These are phyloP conservation scores for Blumeria hordei DNA, from an alignment of 2,329 filamentous ascomycete genomes.

Conservation along the genomic window DNA sequence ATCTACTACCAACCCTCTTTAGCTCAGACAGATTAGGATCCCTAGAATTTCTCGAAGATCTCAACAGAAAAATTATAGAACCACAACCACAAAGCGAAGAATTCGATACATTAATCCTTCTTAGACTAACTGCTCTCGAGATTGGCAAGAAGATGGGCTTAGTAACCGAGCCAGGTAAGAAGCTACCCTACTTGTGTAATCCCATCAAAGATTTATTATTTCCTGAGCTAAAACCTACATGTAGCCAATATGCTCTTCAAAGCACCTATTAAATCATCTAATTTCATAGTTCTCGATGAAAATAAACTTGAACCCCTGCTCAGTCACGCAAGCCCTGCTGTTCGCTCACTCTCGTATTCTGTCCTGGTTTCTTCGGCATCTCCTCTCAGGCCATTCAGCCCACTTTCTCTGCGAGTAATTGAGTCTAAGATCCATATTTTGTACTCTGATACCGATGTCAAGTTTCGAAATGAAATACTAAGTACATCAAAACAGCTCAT, in stretches of 20 bases:
- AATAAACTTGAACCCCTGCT: slow-evolving; percentile 27
- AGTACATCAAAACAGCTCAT: slow-evolving; percentile 53
- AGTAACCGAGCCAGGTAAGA: slow-evolving; percentile 39
- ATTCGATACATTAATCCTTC: slow-evolving; percentile 27
- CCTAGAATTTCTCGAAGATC: slow-evolving; percentile 29
- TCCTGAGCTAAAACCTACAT: slow-evolving; percentile 2
- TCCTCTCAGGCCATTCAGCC: slow-evolving; percentile 47
- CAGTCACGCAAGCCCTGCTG: slow-evolving; percentile 31
- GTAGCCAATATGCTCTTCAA: slow-evolving; percentile 15
- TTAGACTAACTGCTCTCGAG: slow-evolving; percentile 44
- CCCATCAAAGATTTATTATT: slow-evolving; percentile 2
- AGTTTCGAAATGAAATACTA: slow-evolving; percentile 61
- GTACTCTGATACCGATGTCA: slow-evolving; percentile 66
- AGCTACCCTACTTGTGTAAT: neutral
- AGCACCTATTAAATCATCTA: slow-evolving; percentile 14
- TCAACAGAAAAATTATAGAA: slow-evolving; percentile 27
- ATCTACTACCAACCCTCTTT: slow-evolving; percentile 38
- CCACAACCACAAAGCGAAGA: slow-evolving; percentile 21
- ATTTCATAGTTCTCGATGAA: slow-evolving; percentile 17
- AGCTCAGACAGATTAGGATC: slow-evolving; percentile 29
- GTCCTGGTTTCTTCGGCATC: slow-evolving; percentile 55
- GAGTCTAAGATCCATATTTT: slow-evolving; percentile 41
- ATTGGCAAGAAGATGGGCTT: slow-evolving; percentile 45
- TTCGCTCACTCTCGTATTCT: slow-evolving; percentile 60
- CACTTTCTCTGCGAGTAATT: slow-evolving; percentile 35